Conservation (phyloP, 2,329 filamentous ascomycete genomes). For the Hymenoscyphus fructigenus region DNA sequence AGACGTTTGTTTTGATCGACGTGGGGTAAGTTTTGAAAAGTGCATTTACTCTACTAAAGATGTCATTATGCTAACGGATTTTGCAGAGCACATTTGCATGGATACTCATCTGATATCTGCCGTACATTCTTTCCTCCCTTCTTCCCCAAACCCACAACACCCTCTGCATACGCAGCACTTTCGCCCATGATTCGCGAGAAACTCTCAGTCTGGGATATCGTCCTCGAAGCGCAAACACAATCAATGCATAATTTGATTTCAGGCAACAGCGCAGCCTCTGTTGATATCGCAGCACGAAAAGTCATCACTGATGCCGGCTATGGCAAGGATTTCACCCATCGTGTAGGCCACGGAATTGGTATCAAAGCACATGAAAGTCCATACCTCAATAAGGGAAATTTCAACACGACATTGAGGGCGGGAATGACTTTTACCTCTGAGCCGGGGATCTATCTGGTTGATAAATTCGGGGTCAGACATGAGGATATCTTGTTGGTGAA, state of each 20-base stretch:
- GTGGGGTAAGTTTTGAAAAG: constrained; percentile 42
- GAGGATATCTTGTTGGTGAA: constrained; percentile 61
- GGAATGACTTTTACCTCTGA: constrained; percentile 66
- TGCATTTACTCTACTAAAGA: not conserved
- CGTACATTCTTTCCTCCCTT: constrained; percentile 56
- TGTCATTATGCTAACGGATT: constrained; percentile 1
- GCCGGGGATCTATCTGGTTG: constrained; percentile 60
- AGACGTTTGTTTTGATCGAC: constrained; percentile 62
- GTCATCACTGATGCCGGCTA: constrained; percentile 60
- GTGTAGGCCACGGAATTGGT: constrained; percentile 63
- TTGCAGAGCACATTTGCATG: constrained; percentile 53
- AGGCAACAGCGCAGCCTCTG: constrained; percentile 55
- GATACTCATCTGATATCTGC: constrained; percentile 64
- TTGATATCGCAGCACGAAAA: constrained; percentile 59
- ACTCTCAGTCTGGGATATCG: constrained; percentile 57
- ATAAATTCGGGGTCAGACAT: constrained; percentile 60
- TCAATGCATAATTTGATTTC: constrained; percentile 51
- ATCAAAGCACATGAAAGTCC: constrained; percentile 67
- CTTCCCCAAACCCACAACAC: constrained; percentile 30
- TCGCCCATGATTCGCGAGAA: constrained; percentile 45
- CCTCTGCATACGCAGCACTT: constrained; percentile 13
- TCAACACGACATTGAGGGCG: constrained; percentile 44
- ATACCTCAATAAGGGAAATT: constrained; percentile 63
- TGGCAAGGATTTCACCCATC: constrained; percentile 58
- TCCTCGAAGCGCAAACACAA: constrained; percentile 60